Evolutionary conservation across 106 monocot genomes (phyloP).

Genomic region (Dioscorea alata): DNA sequence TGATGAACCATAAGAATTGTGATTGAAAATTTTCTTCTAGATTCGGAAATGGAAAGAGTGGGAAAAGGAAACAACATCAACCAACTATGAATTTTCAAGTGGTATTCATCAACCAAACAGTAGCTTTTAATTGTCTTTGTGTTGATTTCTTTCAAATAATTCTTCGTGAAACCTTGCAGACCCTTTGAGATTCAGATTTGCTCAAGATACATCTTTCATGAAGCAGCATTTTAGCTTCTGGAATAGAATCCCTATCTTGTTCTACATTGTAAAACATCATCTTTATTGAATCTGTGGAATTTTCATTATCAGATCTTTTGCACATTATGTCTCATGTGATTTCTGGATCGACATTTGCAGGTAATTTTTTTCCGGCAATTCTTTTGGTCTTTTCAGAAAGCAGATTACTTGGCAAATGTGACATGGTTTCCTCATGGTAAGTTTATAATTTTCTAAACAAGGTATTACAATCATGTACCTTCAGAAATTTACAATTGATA

Average conservation of each 20-base stretch:
- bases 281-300: too few species aligned
- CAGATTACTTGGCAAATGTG: constrained; percentile 62
- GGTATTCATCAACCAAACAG: constrained; percentile 27
- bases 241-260: constrained; percentile 30
- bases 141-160: not conserved
- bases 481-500: not conserved
- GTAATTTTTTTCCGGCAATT: constrained; percentile 75
- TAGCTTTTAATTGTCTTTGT: not conserved
- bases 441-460: not conserved
- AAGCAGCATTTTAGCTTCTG: constrained; percentile 54
- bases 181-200: constrained; percentile 69
- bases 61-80: constrained; percentile 53
- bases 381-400: constrained; percentile 60
- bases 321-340: too few species aligned
- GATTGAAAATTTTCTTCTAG: constrained; percentile 20
- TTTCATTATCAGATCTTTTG: not conserved
- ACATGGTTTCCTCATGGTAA: constrained; percentile 73
- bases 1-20: not conserved
- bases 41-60: constrained; percentile 71
- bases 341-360: constrained; percentile 19
- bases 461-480: not conserved
- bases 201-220: constrained; percentile 79
- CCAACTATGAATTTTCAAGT: constrained; percentile 46
- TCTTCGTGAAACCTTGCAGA: constrained; percentile 26
- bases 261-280: constrained; percentile 46